A percentile compares a stretch with the other conserved stretches of the same genome.
Conservation (phyloP, 2,329 filamentous ascomycete species). For the Madurella fahalii region DNA sequence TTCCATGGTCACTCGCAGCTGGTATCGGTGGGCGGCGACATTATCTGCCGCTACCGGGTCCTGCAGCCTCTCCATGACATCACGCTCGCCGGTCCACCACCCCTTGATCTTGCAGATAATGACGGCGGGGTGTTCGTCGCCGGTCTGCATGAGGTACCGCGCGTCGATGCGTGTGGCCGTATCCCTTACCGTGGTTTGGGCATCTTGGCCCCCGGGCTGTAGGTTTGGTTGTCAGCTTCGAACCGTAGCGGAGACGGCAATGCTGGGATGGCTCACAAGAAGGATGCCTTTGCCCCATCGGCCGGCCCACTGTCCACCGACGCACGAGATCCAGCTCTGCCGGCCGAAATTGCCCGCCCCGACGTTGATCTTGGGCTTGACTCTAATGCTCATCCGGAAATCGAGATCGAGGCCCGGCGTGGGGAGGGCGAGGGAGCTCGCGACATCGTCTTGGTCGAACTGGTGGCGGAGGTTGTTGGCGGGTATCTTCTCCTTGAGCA, state of each 20-base stretch:
- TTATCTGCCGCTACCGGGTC: slow-evolving; percentile 26
- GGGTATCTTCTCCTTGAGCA: slow-evolving; percentile 25
- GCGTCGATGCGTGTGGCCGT: slow-evolving; percentile 24
- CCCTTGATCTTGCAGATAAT: slow-evolving; percentile 26
- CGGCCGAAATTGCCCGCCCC: slow-evolving; percentile 16
- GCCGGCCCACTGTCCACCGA: slow-evolving; percentile 25
- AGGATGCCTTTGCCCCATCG: slow-evolving; percentile 26
- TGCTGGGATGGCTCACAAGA: slow-evolving; percentile 12
- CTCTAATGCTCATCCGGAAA: slow-evolving; percentile 25
- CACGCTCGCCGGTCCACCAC: slow-evolving; percentile 27
- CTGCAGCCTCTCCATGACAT: slow-evolving; percentile 25
- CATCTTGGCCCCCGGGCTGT: slow-evolving; percentile 25
- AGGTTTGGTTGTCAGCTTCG: background rate
- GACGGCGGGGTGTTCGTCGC: slow-evolving; percentile 24
- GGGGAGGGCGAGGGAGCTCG: slow-evolving; percentile 22
- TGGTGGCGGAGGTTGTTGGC: slow-evolving; percentile 25
- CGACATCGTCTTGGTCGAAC: slow-evolving; percentile 26
- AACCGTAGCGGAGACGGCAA: background rate
- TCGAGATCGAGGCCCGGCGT: slow-evolving; percentile 22
- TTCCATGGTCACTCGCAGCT: slow-evolving; percentile 24
- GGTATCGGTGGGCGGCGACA: slow-evolving; percentile 23
- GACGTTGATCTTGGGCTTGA: slow-evolving; percentile 25
- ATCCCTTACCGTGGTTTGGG: slow-evolving; percentile 22
- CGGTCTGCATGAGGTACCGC: slow-evolving; percentile 26
- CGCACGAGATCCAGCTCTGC: slow-evolving; percentile 25